Evolutionary conservation across 768 basidiomycete genomes (phyloP).

Genomic region (Podaxis sp.): DNA sequence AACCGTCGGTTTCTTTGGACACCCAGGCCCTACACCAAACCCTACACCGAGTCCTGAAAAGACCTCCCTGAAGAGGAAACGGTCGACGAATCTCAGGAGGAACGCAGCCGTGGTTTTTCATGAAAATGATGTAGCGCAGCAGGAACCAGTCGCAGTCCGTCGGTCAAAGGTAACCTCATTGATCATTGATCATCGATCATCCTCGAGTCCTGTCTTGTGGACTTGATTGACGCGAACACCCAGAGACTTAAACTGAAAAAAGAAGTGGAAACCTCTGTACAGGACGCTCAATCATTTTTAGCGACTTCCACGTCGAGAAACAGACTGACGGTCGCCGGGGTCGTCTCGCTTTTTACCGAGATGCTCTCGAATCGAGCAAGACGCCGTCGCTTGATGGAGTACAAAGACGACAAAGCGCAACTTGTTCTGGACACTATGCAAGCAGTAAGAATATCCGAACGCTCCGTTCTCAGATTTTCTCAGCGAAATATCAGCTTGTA

Average conservation of each 20-base stretch:
- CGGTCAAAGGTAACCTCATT: constrained; percentile 1
- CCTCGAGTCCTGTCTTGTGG: too few species aligned
- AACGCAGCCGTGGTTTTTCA: neutral
- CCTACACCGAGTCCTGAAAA: neutral
- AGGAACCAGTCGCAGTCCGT: neutral
- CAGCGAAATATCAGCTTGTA: neutral
- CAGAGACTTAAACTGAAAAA: constrained; percentile 4
- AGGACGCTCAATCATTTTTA: neutral
- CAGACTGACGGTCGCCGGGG: constrained; percentile 2
- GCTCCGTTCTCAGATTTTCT: neutral
- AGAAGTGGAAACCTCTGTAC: neutral
- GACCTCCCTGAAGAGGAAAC: constrained; percentile 3
- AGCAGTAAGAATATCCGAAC: constrained; percentile 1
- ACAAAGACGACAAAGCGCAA: constrained; percentile 8
- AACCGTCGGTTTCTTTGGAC: constrained; percentile 2
- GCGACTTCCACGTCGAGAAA: neutral
- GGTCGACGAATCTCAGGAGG: neutral
- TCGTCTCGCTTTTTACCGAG: constrained; percentile 6
- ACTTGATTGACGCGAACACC: neutral
- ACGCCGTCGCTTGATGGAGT: constrained; percentile 3
- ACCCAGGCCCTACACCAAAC: constrained; percentile 7
- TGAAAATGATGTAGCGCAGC: neutral
- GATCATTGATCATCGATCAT: too few species aligned
- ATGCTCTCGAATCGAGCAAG: constrained; percentile 3
- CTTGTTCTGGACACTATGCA: constrained; percentile 14